These are phyloP conservation scores for Paracoccidioides brasiliensis DNA, from an alignment of 2,329 filamentous ascomycete species.

Conservation along the genomic window DNA sequence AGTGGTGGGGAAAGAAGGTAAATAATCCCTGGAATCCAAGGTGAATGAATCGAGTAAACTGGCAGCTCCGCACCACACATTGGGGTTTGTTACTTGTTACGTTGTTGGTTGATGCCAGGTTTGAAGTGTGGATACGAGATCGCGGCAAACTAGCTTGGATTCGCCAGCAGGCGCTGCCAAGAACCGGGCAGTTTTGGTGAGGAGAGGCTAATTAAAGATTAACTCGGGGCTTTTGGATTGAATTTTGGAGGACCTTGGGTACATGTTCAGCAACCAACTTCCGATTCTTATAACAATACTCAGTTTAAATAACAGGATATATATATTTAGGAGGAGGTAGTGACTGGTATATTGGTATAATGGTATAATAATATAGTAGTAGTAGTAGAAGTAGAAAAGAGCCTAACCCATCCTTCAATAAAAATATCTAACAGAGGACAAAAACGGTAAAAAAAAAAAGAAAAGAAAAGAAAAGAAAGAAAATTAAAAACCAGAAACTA, in stretches of 20 bases:
- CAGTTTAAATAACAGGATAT: not conserved
- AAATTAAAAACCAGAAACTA: not conserved
- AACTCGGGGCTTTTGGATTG: too few relatives aligned
- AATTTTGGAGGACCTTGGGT: too few relatives aligned
- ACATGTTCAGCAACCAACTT: not conserved
- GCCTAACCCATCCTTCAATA: not conserved
- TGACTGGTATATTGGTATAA: not conserved
- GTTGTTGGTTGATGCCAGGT: not conserved
- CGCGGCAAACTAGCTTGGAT: too few relatives aligned
- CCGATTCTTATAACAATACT: too few relatives aligned
- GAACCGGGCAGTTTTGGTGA: too few relatives aligned
- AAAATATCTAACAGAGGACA: not conserved
- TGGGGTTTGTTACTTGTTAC: too few relatives aligned
- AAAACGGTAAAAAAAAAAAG: not conserved
- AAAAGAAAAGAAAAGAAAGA: not conserved
- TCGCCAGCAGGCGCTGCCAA: too few relatives aligned
- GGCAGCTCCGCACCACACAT: too few relatives aligned
- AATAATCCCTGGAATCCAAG: not conserved
- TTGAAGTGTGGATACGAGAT: too few relatives aligned
- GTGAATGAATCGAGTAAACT: not conserved
- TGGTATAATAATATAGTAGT: not conserved
- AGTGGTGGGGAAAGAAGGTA: not conserved
- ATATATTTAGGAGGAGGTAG: not conserved
- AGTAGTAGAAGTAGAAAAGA: not conserved
- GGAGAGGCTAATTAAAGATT: too few relatives aligned